Conservation (phyloP, 208 protist species). For the Porcisia hertigi region DNA sequence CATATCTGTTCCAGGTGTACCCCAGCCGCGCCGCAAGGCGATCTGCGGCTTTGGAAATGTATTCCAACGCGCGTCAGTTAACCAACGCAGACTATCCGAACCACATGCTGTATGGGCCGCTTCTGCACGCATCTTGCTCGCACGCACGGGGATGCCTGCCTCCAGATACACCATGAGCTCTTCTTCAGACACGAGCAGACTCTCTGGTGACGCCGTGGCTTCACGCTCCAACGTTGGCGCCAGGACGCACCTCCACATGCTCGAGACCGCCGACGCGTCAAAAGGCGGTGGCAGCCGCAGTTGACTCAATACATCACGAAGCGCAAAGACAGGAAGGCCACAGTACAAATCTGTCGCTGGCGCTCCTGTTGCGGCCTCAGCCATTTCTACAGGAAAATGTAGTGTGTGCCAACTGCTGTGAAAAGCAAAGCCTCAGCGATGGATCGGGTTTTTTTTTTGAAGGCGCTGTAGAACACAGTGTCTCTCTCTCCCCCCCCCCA, state of each 20-base stretch:
- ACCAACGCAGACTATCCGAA: constrained; percentile 51
- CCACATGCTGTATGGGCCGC: constrained; percentile 41
- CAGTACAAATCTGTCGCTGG: constrained; percentile 16
- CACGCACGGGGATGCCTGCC: constrained; percentile 54
- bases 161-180: constrained; percentile 56
- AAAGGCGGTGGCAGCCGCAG: constrained; percentile 54
- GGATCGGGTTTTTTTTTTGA: background rate
- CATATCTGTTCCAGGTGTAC: constrained; percentile 69
- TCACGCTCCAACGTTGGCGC: constrained; percentile 37
- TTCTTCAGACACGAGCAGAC: constrained; percentile 39
- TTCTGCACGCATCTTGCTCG: constrained; percentile 29
- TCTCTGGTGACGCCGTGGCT: constrained; percentile 5
- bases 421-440: background rate
- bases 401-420: too few species aligned
- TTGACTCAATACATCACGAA: constrained; percentile 67
- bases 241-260: constrained; percentile 86
- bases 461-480: background rate
- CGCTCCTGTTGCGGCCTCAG: background rate
- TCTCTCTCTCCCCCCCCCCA: background rate
- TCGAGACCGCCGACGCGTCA: constrained; percentile 42
- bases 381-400: background rate
- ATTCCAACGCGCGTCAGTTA: constrained; percentile 58
- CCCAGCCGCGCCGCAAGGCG: constrained; percentile 80
- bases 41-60: constrained; percentile 81
- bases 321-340: constrained; percentile 49